Conservation (phyloP, 352 stramenopile species). For the Globisporangium uncinulatum region DNA sequence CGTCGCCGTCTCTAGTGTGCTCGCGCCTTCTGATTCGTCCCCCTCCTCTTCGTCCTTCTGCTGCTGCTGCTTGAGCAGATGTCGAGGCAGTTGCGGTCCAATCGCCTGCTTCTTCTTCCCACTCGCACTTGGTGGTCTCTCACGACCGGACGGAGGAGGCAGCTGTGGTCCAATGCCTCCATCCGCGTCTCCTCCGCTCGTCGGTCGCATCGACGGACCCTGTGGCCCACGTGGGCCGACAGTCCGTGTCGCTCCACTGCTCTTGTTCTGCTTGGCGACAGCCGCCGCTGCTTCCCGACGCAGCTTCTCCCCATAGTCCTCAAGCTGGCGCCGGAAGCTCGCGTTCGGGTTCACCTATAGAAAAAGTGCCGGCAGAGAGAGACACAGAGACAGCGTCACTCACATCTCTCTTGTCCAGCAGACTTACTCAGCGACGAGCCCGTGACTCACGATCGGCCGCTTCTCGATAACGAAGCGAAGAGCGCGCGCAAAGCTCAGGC, state of each 20-base stretch:
- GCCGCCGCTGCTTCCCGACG: conserved; percentile 15
- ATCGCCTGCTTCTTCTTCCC: conserved; percentile 26
- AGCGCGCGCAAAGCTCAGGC: conserved; percentile 63
- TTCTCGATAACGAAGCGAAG: conserved; percentile 48
- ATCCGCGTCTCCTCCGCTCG: too few relatives aligned
- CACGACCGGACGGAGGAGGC: neutral
- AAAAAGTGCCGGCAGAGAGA: neutral
- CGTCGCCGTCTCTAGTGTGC: too few relatives aligned
- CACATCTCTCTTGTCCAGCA: neutral
- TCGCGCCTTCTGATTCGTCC: neutral
- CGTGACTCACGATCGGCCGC: conserved; percentile 36
- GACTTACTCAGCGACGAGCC: too few relatives aligned
- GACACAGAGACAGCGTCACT: too few relatives aligned
- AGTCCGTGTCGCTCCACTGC: neutral
- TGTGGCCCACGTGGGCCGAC: conserved; percentile 9
- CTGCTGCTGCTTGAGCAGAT: conserved; percentile 14
- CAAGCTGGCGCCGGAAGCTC: conserved; percentile 59
- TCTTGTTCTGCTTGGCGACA: conserved; percentile 7
- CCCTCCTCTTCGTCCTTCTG: conserved; percentile 2
- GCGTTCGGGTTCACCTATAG: conserved; percentile 57
- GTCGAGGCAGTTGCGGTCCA: conserved; percentile 50
- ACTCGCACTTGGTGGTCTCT: conserved; percentile 2
- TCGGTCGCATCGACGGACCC: conserved; percentile 8
- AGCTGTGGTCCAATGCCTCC: neutral
- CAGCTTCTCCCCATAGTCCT: conserved; percentile 45